Evolutionary conservation across 2,329 filamentous ascomycete species (phyloP).

Genomic region (Colletotrichum paranaense): DNA sequence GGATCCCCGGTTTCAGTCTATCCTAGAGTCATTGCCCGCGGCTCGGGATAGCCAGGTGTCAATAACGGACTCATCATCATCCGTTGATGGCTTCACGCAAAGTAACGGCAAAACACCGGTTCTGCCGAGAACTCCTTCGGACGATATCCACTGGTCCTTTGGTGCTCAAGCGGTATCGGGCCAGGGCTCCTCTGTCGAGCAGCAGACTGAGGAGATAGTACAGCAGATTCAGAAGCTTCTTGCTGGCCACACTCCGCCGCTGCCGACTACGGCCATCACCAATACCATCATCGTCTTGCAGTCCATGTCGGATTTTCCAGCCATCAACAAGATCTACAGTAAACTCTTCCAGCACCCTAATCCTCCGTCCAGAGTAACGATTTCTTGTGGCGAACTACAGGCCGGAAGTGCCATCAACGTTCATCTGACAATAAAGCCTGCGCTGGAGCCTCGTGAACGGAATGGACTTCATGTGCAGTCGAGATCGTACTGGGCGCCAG

Average conservation of each 20-base stretch:
- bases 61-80: neutral
- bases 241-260: conserved; percentile 41
- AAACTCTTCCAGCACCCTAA: conserved; percentile 80
- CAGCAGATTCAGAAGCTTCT: conserved; percentile 56
- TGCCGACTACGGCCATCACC: conserved; percentile 58
- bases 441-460: conserved; percentile 49
- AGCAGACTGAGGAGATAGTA: conserved; percentile 61
- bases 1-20: conserved; percentile 68
- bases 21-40: conserved; percentile 49
- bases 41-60: neutral
- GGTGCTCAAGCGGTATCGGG: conserved; percentile 40
- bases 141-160: conserved; percentile 52
- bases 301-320: conserved; percentile 81
- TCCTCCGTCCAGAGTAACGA: conserved; percentile 85
- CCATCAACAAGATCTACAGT: conserved; percentile 81
- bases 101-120: neutral
- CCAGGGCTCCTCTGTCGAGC: conserved; percentile 48
- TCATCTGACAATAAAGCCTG: conserved; percentile 56
- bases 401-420: conserved; percentile 73
- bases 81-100: neutral
- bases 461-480: conserved; percentile 89
- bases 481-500: conserved; percentile 95
- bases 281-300: conserved; percentile 77
- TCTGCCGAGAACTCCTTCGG: neutral
- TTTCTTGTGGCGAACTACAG: conserved; percentile 78